Conservation (phyloP, 768 basidiomycete species). For the Podaxis sp. region DNA sequence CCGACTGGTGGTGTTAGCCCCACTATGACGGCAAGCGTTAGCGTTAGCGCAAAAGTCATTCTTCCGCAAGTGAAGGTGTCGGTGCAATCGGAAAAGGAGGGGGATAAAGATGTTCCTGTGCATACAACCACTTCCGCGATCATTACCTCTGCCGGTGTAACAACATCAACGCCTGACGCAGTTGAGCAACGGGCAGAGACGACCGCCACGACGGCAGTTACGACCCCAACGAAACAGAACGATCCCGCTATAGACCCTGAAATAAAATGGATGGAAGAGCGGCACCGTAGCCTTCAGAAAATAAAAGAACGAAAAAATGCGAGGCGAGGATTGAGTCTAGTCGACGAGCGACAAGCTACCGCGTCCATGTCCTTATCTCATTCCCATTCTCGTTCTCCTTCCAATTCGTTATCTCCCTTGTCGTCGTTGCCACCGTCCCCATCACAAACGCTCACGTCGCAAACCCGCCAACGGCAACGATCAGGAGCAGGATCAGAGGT, state of each 20-base stretch:
- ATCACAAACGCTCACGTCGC: background rate
- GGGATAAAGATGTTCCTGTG: background rate
- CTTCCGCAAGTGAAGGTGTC: background rate
- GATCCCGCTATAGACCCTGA: background rate
- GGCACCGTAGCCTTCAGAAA: conserved; percentile 28
- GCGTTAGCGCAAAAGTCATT: background rate
- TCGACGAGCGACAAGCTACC: conserved; percentile 7
- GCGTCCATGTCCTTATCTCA: background rate
- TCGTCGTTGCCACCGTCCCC: background rate
- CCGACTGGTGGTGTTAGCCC: background rate
- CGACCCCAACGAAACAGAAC: background rate
- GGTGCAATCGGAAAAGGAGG: background rate
- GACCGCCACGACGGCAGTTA: conserved; percentile 11
- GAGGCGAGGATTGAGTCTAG: conserved; percentile 19
- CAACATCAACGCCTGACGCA: background rate
- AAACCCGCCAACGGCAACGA: background rate
- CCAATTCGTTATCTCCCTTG: background rate
- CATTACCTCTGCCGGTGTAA: background rate
- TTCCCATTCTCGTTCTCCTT: background rate
- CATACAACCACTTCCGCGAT: background rate
- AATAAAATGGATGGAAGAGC: conserved; percentile 31
- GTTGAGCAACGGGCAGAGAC: no score
- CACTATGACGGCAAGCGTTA: background rate
- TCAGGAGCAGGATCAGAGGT: background rate
- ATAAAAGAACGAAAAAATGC: conserved; percentile 30